Evolutionary conservation across 2,329 filamentous ascomycete species (phyloP), one percentile per base, ranked within the genome.

Genomic region (Canariomyces notabilis): DNA sequence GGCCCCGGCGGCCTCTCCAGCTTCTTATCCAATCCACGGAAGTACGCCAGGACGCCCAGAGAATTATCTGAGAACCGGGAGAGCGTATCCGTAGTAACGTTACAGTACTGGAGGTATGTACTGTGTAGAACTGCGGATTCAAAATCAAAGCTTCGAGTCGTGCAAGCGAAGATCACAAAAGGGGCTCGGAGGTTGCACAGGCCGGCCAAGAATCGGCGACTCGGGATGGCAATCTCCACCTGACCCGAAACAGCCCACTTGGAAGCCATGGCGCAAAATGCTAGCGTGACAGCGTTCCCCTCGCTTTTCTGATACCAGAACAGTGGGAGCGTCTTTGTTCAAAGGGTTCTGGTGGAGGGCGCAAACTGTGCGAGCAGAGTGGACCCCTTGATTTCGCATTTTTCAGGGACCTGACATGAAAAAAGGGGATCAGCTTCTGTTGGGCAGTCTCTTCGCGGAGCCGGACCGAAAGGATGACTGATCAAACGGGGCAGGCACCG

Each of bases 1-100:
- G 40, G 38, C 16, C 51, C 51, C 46, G 48, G 48, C 48, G 36
- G 19, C 39, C 22, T 46, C 21, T 36, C 21, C 26, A 31, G 31
- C 33, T 32, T 31, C 26, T 33, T 23, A 31, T 29, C 35, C 21
- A 16, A 37, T 9, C 20, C 36, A 32, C 18, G 37, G 15, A 29
- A 29, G 14, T 11, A 29, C 8, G n/a, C 40, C 18, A 29, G 23
- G 20, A 31, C 33, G 39, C 23, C 34, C 38, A 31, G 20, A 21
- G 36, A 31, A 20, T 33, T 21, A 12, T 36, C 15, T 9, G 6
- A 22, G 7, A n/a, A 14, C 42, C 18, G 35, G 23, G 29, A 14
- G 18, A 34, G 31, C 26, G 14, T 12, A 8, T 11, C 14, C 26
- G 26, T 9, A 29, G 26, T 12, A 29, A 26, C 6, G 26, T 29